phyloP scores from a whole-genome alignment of 2,329 filamentous ascomycete genomes.

The Ophiosphaerella korrae region DNA sequence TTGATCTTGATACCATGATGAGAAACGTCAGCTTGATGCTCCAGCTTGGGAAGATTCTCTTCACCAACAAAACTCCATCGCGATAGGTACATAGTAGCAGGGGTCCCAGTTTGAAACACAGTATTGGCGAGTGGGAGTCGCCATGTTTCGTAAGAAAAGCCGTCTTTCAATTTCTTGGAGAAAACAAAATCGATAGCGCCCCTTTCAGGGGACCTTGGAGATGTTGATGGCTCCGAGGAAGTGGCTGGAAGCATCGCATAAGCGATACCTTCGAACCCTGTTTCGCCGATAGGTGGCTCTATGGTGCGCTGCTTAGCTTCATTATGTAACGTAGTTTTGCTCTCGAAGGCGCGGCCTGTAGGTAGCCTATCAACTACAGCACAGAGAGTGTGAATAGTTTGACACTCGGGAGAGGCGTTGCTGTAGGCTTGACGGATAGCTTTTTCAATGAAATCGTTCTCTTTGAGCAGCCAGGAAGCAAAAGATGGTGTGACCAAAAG shows the following conservation, averaged over 20 bases:
- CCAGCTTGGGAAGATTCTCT: conserved; percentile 5
- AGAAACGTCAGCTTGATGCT: conserved; percentile 17
- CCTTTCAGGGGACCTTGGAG: conserved; percentile 13
- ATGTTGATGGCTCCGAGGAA: conserved; percentile 14
- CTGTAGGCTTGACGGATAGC: conserved; percentile 29
- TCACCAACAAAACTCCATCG: conserved; percentile 23
- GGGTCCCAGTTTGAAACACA: conserved; percentile 71
- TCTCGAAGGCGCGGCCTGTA: conserved; percentile 13
- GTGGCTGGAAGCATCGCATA: conserved; percentile 27
- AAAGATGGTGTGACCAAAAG: conserved; percentile 43
- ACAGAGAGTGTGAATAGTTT: conserved; percentile 28
- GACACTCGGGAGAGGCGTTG: background rate
- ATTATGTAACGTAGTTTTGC: conserved; percentile 2
- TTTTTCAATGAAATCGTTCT: conserved; percentile 30
- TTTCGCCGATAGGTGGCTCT: conserved; percentile 21
- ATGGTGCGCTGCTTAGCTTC: conserved; percentile 1
- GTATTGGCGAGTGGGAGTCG: conserved; percentile 77
- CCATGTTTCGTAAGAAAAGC: conserved; percentile 30
- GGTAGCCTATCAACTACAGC: conserved; percentile 48
- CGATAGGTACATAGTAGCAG: conserved; percentile 33
- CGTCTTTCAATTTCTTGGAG: conserved; percentile 2
- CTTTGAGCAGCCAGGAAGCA: conserved; percentile 36
- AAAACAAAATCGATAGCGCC: conserved; percentile 34
- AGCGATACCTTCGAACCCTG: conserved; percentile 42
- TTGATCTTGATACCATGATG: conserved; percentile 21